Percentiles rank a stretch among this genome's conserved stretches.
phyloP scores from a whole-genome alignment of 495 filamentous ascomycete species.

The Aspergillus bertholletiae region DNA sequence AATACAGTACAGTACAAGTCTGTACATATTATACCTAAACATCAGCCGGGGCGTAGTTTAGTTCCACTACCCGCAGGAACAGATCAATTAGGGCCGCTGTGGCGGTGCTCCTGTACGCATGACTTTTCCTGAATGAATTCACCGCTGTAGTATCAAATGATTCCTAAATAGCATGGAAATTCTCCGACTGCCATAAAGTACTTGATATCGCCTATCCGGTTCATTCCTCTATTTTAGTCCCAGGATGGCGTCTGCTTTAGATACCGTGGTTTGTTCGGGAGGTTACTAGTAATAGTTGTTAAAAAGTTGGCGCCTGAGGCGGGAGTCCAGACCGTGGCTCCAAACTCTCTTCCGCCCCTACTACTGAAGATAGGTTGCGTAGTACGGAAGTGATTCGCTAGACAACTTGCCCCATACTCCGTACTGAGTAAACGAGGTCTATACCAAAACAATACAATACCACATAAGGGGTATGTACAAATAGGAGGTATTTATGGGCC shows the following conservation, averaged over 20 bases:
- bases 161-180: not conserved
- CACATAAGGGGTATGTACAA: not conserved
- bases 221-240: no score
- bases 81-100: not conserved
- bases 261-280: no score
- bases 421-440: not conserved
- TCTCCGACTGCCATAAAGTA: not conserved
- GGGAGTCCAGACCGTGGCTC: not conserved
- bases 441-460: not conserved
- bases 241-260: no score
- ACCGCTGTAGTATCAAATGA: not conserved
- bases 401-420: not conserved
- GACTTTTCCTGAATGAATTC: not conserved
- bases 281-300: no score
- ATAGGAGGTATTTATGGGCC: no score
- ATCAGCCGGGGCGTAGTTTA: not conserved
- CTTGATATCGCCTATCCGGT: no score
- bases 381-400: not conserved
- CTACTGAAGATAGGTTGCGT: no score
- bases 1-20: no score
- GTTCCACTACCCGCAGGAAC: conserved; percentile 1
- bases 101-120: not conserved
- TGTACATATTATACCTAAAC: no score
- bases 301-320: not conserved
- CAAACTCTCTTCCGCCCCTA: conserved; percentile 1